Evolutionary conservation across 805 yeast species (phyloP), one percentile per base, ranked within the genome.

Genomic region (Kregervanrija fluxuum): DNA sequence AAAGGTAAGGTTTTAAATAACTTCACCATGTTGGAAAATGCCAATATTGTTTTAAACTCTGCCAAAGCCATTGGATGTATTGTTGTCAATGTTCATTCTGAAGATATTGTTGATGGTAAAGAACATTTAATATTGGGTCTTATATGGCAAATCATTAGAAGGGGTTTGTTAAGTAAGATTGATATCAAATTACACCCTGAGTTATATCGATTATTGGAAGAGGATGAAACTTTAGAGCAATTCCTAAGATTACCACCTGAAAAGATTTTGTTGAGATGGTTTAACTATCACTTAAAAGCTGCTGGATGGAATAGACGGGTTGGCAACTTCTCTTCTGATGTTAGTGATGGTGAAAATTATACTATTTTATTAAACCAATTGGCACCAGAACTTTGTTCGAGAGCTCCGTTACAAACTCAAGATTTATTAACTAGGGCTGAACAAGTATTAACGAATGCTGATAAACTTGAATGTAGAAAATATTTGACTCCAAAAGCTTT

Each of bases 61-160:
- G 99, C 99, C 30, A 93, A 93, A 69, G 99, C 98, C 43, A 93
- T 93, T 67, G 99, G 99, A 15, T 91, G 97, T 74, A 85, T 93
- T 46, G 98, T 93, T 41, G 98, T 93, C 42, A 93, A 93, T 61
- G 98, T 93, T 41, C 98, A 91, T 56, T 85, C 97, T 12, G 96
- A 89, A 62, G 96, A 89, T 63, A 86, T 90, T 43, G 58, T 87
- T 50, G 97, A 89, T 58, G 97, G 97, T 55, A 90, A 85, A 56
- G 95, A 88, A 60, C 96, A 90, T 65, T 75, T 90, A 62, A 85
- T 90, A 47, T 68, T 91, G 52, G 98, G 98, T 45, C 73, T 90
- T 52, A 83, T 90, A 54, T 90, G 98, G 98, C 99, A 93, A 71
- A 86, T 93, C 58, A 93, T 93, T 55, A 83, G 99, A 69, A 83